Base-by-base conservation (phyloP, 441 rosid species). In the Aleurites moluccanus region DNA sequence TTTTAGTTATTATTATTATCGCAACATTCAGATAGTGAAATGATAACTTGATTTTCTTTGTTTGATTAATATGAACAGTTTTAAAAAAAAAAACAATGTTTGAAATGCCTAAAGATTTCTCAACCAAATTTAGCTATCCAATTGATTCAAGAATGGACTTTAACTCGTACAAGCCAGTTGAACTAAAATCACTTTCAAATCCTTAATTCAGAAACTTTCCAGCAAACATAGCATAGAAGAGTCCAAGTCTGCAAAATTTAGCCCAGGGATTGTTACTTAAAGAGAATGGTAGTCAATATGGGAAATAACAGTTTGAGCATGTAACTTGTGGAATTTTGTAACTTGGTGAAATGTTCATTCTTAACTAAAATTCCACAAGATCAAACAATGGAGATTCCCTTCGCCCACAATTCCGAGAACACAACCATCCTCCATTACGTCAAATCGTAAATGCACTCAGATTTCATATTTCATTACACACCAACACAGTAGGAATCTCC, bases 371-470 rank as follows among this genome's bases (percentile, higher is more conserved):
- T 53, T 65, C 71, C 56, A 65, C 6, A 42, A 53, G 35, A 10
- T 13, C 6, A 33, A 13, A 25, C 27, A 8, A 33, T 1, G 9
- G 20, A 14, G 20, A 33, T 64, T 65, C 47, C 70, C 64, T n/a
- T n/a, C n/a, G n/a, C 30, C 65, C 25, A 73, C 57, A 38, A 50
- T 63, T 61, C 61, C 33, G 1, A 23, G 69, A 78, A 42, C 49
- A 38, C 11, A 18, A 33, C 59, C 68, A 63, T 61, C 77, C 68
- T 33, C 70, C 72, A 35, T 40, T 65, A 73, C 72, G 67, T 53
- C 20, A 70, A n/a, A n/a, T n/a, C n/a, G n/a, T n/a, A n/a, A n/a
- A 30, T 0, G 61, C 62, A 57, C 64, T 62, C 47, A 63, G 40
- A 38, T 38, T 38, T 38, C 40, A 38, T 38, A 59, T 67, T 64